Conservation (phyloP, 805 yeast species). For the Suhomyces pyralidae region DNA sequence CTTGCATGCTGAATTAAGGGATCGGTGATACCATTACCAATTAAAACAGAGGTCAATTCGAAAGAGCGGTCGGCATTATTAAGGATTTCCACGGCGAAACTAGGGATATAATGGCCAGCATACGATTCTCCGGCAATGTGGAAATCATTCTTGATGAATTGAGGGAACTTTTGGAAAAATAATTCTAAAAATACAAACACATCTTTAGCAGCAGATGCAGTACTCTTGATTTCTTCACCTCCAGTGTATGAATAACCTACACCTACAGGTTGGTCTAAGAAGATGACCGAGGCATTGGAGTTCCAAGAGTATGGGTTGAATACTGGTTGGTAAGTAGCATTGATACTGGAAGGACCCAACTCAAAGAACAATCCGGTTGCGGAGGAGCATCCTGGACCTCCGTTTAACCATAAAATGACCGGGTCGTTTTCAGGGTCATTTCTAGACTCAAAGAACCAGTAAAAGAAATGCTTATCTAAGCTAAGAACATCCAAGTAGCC, state of each 20-base stretch:
- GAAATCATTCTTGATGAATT: constrained; percentile 17
- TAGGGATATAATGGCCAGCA: constrained; percentile 26
- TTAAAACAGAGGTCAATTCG: constrained; percentile 37
- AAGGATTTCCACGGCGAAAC: constrained; percentile 21
- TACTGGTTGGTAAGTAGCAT: constrained; percentile 20
- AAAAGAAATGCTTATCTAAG: constrained; percentile 30
- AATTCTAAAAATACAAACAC: constrained; percentile 23
- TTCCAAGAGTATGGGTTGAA: constrained; percentile 31
- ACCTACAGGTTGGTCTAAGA: constrained; percentile 27
- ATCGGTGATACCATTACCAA: constrained; percentile 47
- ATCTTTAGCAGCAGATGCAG: constrained; percentile 20
- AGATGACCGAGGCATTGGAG: constrained; percentile 25
- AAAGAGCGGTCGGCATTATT: constrained; percentile 20
- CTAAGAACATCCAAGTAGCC: constrained; percentile 38
- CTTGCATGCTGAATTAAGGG: constrained; percentile 37
- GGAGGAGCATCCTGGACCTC: constrained; percentile 34
- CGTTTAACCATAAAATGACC: constrained; percentile 32
- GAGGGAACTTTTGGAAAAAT: constrained; percentile 24
- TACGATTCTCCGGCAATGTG: constrained; percentile 27
- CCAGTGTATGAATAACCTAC: constrained; percentile 23
- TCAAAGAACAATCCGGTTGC: constrained; percentile 29
- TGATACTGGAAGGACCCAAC: constrained; percentile 27
- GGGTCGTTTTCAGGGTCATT: constrained; percentile 32
- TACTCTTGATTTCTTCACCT: constrained; percentile 13
- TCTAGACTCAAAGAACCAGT: constrained; percentile 33